A percentile compares a stretch with the other conserved stretches of the same genome.
Conservation (phyloP, 1,284 basidiomycete genomes). For the Pyrrhoderma lamaoense region DNA sequence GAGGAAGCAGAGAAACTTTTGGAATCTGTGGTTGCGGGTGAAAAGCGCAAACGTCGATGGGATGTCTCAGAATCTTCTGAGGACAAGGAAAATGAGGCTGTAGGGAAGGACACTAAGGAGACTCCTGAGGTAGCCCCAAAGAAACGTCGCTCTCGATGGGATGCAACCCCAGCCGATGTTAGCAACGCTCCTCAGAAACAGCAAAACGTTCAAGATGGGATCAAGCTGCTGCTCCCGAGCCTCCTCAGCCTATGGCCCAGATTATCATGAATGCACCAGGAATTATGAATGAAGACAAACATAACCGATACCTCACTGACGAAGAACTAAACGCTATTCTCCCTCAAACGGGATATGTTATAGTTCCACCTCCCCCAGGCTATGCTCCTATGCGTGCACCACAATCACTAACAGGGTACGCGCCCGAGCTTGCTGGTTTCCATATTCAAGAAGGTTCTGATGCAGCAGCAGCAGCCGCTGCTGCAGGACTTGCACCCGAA, state of each 20-base stretch:
- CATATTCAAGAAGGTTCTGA: conserved; percentile 94
- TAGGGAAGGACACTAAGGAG: conserved; percentile 55
- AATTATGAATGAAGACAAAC: conserved; percentile 83
- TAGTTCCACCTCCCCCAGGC: conserved; percentile 90
- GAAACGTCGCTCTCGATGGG: conserved; percentile 92
- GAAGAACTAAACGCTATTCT: conserved; percentile 93
- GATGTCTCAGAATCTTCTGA: conserved; percentile 63
- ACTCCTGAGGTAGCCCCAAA: conserved; percentile 69
- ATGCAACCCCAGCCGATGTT: conserved; percentile 75
- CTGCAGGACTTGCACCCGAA: conserved; percentile 87
- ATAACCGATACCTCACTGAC: conserved; percentile 91
- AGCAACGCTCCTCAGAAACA: conserved; percentile 39
- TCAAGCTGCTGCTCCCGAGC: conserved; percentile 60
- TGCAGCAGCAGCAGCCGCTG: conserved; percentile 78
- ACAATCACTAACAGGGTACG: conserved; percentile 64
- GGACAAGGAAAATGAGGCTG: conserved; percentile 45
- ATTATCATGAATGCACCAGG: conserved; percentile 85
- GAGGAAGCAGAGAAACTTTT: conserved; percentile 63
- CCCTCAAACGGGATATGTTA: conserved; percentile 80
- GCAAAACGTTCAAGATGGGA: conserved; percentile 94
- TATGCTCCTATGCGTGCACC: conserved; percentile 80
- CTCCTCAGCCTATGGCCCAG: conserved; percentile 56
- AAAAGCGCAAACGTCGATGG: conserved; percentile 83
- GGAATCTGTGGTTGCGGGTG: conserved; percentile 43
- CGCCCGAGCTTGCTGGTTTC: conserved; percentile 78